Percentiles rank a stretch among this genome's conserved stretches.
Evolutionary conservation across 768 basidiomycete species (phyloP).

Genomic region (Cystobasidium ongulense): DNA sequence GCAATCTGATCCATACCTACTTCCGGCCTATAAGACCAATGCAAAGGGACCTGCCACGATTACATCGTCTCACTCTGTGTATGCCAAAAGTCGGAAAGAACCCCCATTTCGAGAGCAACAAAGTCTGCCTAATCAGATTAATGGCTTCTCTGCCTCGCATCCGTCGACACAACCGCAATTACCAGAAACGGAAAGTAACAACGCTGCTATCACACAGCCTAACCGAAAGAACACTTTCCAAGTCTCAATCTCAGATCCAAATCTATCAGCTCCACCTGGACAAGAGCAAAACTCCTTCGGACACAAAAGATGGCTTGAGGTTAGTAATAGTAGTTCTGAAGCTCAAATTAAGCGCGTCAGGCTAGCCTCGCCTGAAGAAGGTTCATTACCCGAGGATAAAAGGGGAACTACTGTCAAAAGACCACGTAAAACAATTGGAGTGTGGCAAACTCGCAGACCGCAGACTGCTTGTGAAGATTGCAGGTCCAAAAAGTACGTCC

Average conservation of each 20-base stretch:
- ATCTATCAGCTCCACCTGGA: background rate
- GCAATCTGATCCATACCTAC: no score
- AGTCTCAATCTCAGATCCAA: background rate
- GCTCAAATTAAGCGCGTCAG: background rate
- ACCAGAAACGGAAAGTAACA: no score
- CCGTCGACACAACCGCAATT: no score
- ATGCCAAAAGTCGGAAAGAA: no score
- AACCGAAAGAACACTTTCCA: no score
- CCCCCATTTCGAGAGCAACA: no score
- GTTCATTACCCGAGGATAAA: background rate
- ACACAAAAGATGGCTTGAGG: background rate
- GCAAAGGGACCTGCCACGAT: no score
- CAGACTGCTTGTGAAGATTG: background rate
- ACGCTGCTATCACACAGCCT: no score
- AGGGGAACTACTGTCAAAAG: background rate
- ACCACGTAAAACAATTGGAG: background rate
- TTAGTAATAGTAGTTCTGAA: background rate
- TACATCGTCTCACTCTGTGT: no score
- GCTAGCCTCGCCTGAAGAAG: background rate
- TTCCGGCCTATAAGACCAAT: no score
- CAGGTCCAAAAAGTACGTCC: background rate
- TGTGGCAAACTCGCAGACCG: background rate
- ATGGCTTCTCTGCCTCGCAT: no score
- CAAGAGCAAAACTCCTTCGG: background rate
- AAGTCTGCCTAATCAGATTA: no score